Evolutionary conservation across 129 eudicot species (phyloP).

Genomic region (Daucus carota): DH1_v3.0 NC_030386.2:31759001-31759500

Average conservation of each 20-base stretch:
- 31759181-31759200: slow-evolving; percentile 28
- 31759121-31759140: slow-evolving; percentile 16
- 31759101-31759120: slow-evolving; percentile 19
- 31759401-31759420: slow-evolving; percentile 32
- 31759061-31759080: slow-evolving; percentile 19
- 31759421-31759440: slow-evolving; percentile 31
- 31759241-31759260: slow-evolving; percentile 31
- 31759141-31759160: slow-evolving; percentile 18
- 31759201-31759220: slow-evolving; percentile 25
- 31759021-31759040: slow-evolving; percentile 19
- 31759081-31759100: slow-evolving; percentile 21
- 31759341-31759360: slow-evolving; percentile 34
- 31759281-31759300: slow-evolving; percentile 36
- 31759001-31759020: slow-evolving; percentile 21
- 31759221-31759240: slow-evolving; percentile 30
- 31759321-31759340: slow-evolving; percentile 38
- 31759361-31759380: slow-evolving; percentile 28
- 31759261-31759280: slow-evolving; percentile 36
- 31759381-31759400: slow-evolving; percentile 38
- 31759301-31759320: slow-evolving; percentile 34
- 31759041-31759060: slow-evolving; percentile 19
- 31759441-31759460: slow-evolving; percentile 44
- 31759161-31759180: slow-evolving; percentile 18
- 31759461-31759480: slow-evolving; percentile 34
- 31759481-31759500: slow-evolving; percentile 34